Conservation (phyloP, 106 monocot species). For the Dendrobium chrysotoxum region DNA sequence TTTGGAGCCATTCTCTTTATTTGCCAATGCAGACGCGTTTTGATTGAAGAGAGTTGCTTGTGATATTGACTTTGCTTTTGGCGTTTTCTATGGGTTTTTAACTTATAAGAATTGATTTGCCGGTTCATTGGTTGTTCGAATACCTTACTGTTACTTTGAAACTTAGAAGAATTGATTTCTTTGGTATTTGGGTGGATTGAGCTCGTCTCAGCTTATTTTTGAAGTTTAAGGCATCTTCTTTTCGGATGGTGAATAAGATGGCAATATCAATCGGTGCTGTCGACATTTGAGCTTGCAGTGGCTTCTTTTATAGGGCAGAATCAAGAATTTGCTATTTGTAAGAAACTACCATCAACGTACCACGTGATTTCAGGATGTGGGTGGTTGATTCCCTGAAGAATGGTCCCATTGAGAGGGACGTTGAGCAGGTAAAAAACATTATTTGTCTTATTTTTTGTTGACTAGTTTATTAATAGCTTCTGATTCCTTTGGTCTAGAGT, state of each 20-base stretch:
- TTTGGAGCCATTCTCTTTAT: neutral
- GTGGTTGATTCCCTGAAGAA: constrained; percentile 29
- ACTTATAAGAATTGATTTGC: neutral
- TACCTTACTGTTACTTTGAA: neutral
- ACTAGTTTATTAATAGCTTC: too few species aligned
- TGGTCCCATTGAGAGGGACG: constrained; percentile 31
- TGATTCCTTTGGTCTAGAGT: too few species aligned
- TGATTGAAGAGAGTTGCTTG: neutral
- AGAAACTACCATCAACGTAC: neutral
- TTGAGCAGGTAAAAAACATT: constrained; percentile 21
- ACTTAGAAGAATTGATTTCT: neutral
- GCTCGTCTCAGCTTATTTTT: neutral
- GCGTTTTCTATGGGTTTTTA: neutral
- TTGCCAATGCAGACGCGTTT: neutral
- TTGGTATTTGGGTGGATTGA: neutral
- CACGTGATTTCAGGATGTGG: constrained; percentile 16
- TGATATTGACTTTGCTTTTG: neutral
- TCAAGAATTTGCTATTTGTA: neutral
- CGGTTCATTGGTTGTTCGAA: neutral
- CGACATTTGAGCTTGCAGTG: neutral
- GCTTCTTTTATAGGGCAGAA: constrained; percentile 22
- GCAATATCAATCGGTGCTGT: neutral
- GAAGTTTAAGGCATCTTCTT: neutral
- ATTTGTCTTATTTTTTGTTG: too few species aligned
- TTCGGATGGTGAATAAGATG: constrained; percentile 11